These are phyloP conservation scores for Saccharomycopsis crataegensis DNA, from an alignment of 1,139 yeast genomes.

Conservation along the genomic window DNA sequence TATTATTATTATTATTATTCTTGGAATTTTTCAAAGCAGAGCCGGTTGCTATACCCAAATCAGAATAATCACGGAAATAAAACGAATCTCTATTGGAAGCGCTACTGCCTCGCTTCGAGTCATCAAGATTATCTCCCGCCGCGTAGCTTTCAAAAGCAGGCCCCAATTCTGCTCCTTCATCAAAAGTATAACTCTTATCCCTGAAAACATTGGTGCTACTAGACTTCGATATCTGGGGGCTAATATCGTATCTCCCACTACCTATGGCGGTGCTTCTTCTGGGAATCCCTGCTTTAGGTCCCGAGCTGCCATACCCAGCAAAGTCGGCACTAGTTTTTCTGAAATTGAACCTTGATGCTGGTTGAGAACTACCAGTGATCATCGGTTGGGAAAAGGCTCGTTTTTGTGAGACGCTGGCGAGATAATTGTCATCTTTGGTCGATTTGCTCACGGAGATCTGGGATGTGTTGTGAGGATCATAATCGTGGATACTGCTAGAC, in stretches of 20 bases:
- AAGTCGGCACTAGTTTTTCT: background rate
- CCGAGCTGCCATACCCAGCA: background rate
- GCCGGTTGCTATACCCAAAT: too few relatives aligned
- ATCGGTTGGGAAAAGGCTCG: constrained; percentile 12
- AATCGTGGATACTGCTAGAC: background rate
- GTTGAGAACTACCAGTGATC: background rate
- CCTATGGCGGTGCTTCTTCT: constrained; percentile 1
- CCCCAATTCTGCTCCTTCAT: background rate
- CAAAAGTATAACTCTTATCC: background rate
- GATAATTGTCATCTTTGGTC: constrained; percentile 8
- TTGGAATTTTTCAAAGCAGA: background rate
- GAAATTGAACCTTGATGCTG: background rate
- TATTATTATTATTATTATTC: background rate
- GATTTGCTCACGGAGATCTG: background rate
- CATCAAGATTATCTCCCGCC: too few relatives aligned
- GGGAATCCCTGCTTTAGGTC: background rate
- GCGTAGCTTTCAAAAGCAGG: background rate
- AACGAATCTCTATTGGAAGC: background rate
- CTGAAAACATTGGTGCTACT: background rate
- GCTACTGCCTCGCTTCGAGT: too few relatives aligned
- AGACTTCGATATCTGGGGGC: background rate
- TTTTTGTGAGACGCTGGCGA: constrained; percentile 2
- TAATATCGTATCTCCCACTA: background rate
- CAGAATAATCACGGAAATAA: background rate
- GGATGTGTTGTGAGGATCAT: background rate